These are phyloP conservation scores for Saccharomycopsis fodiens DNA, from an alignment of 805 yeast species.

Conservation along the genomic window DNA sequence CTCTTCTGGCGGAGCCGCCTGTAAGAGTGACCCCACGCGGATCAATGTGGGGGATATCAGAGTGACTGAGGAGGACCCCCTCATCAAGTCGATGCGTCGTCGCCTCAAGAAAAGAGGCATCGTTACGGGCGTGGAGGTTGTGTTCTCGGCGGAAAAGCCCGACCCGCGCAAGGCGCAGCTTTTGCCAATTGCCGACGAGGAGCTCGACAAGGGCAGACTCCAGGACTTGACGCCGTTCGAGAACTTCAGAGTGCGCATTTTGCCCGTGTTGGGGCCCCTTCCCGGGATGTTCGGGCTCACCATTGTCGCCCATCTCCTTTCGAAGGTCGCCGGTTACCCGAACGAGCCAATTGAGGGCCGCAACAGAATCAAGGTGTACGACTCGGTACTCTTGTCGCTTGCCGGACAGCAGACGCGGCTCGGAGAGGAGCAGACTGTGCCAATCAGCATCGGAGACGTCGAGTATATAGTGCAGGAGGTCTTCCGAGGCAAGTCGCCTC, in stretches of 20 bases:
- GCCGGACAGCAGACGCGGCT: slow-evolving; percentile 83
- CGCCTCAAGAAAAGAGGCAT: slow-evolving; percentile 78
- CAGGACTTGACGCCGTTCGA: slow-evolving; percentile 80
- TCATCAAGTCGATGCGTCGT: slow-evolving; percentile 81
- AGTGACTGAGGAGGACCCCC: slow-evolving; percentile 87
- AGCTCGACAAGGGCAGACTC: slow-evolving; percentile 72
- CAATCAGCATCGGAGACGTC: slow-evolving; percentile 63
- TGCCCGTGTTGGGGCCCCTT: slow-evolving; percentile 94
- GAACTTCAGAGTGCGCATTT: slow-evolving; percentile 86
- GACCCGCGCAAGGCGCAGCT: slow-evolving; percentile 88
- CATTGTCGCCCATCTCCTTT: slow-evolving; percentile 75
- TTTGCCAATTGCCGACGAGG: slow-evolving; percentile 78
- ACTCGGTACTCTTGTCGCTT: slow-evolving; percentile 69
- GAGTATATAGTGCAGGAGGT: slow-evolving; percentile 86
- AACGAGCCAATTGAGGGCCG: slow-evolving; percentile 88
- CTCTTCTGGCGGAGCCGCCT: slow-evolving; percentile 95
- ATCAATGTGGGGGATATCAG: slow-evolving; percentile 85
- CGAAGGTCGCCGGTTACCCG: slow-evolving; percentile 79
- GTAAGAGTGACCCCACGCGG: slow-evolving; percentile 92
- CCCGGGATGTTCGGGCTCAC: slow-evolving; percentile 95
- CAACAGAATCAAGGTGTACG: slow-evolving; percentile 78
- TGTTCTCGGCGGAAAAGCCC: slow-evolving; percentile 92
- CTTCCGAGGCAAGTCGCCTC: slow-evolving; percentile 85
- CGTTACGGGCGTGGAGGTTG: slow-evolving; percentile 68
- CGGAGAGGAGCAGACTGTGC: slow-evolving; percentile 73